These are phyloP conservation scores for Tieghemostelium lacteum DNA, from an alignment of 78 protist species.

Conservation along the genomic window DNA sequence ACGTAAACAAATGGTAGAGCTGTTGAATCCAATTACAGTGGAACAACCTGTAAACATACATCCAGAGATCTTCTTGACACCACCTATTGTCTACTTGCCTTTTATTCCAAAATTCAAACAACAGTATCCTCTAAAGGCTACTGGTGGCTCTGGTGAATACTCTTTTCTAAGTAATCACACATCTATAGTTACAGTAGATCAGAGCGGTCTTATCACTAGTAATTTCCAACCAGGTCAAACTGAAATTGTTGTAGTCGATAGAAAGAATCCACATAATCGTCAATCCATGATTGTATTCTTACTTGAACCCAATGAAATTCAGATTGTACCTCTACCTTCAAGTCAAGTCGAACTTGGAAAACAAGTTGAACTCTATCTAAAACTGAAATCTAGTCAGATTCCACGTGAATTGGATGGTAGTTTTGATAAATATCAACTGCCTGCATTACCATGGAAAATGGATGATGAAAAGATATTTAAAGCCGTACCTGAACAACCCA, in stretches of 20 bases:
- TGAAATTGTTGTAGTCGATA: constrained; percentile 50
- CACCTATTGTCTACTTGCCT: constrained; percentile 57
- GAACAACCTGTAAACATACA: constrained; percentile 54
- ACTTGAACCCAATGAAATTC: constrained; percentile 25
- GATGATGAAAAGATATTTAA: constrained; percentile 24
- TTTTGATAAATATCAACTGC: constrained; percentile 28
- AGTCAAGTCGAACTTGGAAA: constrained; percentile 56
- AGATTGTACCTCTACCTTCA: constrained; percentile 21
- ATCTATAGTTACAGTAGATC: constrained; percentile 31
- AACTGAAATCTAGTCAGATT: constrained; percentile 13
- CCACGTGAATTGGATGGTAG: constrained; percentile 5
- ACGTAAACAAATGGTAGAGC: constrained; percentile 4
- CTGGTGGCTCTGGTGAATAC: constrained; percentile 71
- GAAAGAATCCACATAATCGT: constrained; percentile 70
- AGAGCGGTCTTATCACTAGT: constrained; percentile 19
- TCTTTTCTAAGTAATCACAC: constrained; percentile 24
- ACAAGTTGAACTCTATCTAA: constrained; percentile 3
- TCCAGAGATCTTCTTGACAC: constrained; percentile 19
- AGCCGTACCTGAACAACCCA: constrained; percentile 20
- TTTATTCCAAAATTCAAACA: background rate
- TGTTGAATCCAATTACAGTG: constrained; percentile 56
- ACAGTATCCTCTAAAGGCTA: background rate
- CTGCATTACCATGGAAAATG: constrained; percentile 37
- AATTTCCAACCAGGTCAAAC: constrained; percentile 2
- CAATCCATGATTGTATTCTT: constrained; percentile 4